Percentiles rank a stretch among this genome's conserved stretches.
Conservation (phyloP, 2,329 filamentous ascomycete species). For the Xylaria arbuscula region DNA sequence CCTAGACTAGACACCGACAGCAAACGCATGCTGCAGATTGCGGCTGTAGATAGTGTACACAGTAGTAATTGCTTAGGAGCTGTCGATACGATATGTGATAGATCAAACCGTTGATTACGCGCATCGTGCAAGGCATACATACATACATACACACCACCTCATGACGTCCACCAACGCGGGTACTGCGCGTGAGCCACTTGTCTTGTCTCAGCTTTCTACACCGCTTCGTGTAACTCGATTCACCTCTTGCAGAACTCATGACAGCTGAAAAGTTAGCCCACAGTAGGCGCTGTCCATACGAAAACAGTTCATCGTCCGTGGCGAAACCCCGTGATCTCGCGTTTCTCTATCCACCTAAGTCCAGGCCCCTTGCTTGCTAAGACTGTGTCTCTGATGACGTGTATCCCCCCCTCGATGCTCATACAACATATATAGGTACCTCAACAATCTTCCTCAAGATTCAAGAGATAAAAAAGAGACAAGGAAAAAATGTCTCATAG, state of each 20-base stretch:
- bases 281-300: neutral
- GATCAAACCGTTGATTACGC: neutral
- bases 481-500: too few species aligned
- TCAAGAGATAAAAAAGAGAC: too few species aligned
- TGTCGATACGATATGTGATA: conserved; percentile 8
- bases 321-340: neutral
- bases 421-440: neutral
- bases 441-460: too few species aligned
- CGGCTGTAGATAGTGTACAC: neutral
- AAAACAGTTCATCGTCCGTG: neutral
- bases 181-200: neutral
- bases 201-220: neutral
- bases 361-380: neutral
- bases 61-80: neutral
- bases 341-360: too few species aligned
- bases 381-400: neutral
- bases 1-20: neutral
- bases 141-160: too few species aligned
- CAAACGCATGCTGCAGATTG: neutral
- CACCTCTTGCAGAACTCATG: neutral
- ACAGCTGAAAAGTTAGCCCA: neutral
- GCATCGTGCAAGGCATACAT: neutral
- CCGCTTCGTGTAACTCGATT: neutral
- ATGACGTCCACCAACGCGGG: neutral
- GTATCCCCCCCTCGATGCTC: neutral